phyloP scores from a whole-genome alignment of 371 early-diverging fungal genomes.

The Nematocida ironsii region DNA sequence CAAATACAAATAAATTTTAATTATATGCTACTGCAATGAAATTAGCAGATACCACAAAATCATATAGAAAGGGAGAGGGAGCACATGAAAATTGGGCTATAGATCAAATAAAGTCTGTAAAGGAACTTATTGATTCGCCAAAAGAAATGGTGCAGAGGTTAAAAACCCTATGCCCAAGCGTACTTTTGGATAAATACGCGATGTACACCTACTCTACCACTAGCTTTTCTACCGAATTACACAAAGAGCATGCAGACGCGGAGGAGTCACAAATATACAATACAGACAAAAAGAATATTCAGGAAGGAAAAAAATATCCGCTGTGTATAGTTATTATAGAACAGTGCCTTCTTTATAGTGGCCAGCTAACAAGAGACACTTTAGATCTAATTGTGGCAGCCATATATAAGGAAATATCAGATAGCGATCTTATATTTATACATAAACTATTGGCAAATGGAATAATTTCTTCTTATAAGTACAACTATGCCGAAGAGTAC shows the following conservation, averaged over 20 bases:
- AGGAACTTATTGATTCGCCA: neutral
- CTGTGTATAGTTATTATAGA: slow-evolving; percentile 10
- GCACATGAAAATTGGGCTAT: neutral
- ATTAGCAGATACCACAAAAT: neutral
- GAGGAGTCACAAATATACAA: neutral
- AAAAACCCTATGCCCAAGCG: neutral
- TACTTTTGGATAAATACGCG: neutral
- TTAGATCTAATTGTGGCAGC: neutral
- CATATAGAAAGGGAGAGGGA: slow-evolving; percentile 1
- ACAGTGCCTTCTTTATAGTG: neutral
- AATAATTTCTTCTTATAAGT: slow-evolving; percentile 13
- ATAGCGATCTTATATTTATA: neutral
- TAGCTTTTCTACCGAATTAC: no score
- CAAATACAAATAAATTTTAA: slow-evolving; percentile 58
- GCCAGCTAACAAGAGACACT: neutral
- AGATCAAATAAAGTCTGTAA: neutral
- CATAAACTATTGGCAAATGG: slow-evolving; percentile 21
- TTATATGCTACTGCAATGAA: slow-evolving; percentile 10
- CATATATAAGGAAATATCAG: slow-evolving; percentile 6
- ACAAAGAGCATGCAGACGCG: neutral
- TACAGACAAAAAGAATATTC: neutral
- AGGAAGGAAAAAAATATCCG: neutral
- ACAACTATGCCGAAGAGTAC: slow-evolving; percentile 38
- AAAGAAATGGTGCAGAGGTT: neutral
- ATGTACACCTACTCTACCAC: neutral